Conservation (phyloP, 1,284 basidiomycete genomes). For the Crocinoboletus sp. region DNA sequence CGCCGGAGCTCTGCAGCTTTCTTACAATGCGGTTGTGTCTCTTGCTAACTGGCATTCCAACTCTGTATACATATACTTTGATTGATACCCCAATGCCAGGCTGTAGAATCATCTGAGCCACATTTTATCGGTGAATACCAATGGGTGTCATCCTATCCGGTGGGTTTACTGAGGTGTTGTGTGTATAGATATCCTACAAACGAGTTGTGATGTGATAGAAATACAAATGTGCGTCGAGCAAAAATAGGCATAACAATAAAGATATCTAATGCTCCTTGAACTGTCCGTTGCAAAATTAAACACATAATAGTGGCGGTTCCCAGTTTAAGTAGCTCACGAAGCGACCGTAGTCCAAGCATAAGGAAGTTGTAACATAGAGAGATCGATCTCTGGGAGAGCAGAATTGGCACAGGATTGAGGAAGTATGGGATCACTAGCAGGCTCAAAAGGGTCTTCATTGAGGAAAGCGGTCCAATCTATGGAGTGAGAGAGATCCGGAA, state of each 20-base stretch:
- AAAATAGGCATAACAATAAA: neutral
- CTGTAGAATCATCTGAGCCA: too few species aligned
- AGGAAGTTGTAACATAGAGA: conserved; percentile 22
- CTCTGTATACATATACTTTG: neutral
- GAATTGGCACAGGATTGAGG: neutral
- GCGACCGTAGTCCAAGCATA: neutral
- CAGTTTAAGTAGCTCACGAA: neutral
- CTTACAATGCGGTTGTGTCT: neutral
- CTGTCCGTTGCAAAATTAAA: neutral
- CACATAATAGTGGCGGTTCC: neutral
- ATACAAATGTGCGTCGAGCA: neutral
- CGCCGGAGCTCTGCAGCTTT: neutral
- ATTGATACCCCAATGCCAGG: too few species aligned
- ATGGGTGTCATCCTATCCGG: too few species aligned
- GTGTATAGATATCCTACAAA: too few species aligned
- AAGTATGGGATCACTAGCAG: neutral
- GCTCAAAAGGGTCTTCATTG: neutral
- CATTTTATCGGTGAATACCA: too few species aligned
- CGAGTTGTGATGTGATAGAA: neutral
- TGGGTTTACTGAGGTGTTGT: too few species aligned
- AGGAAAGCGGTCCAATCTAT: conserved; percentile 18
- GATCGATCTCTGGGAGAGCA: conserved; percentile 17
- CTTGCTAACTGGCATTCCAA: neutral
- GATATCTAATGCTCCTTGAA: neutral
- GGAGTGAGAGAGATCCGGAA: neutral